Percentiles rank a stretch among this genome's conserved stretches.
phyloP scores from a whole-genome alignment of 2,329 filamentous ascomycete species.

The Aspergillus quadrilineatus region DNA sequence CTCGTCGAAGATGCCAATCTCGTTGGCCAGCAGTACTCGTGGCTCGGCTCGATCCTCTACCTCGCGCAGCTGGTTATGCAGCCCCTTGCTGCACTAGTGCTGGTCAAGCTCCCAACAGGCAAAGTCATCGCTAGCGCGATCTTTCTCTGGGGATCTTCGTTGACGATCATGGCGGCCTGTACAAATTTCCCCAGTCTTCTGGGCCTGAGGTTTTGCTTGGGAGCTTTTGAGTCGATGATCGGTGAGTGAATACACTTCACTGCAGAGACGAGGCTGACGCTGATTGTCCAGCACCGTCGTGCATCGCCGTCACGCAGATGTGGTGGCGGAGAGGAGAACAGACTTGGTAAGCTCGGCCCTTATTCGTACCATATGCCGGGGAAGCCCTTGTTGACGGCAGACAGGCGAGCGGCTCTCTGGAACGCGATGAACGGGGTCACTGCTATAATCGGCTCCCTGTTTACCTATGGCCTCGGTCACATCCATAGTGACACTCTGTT shows the following conservation, averaged over 20 bases:
- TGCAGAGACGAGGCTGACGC: neutral
- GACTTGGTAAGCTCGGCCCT: conserved; percentile 39
- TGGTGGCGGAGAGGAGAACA: conserved; percentile 63
- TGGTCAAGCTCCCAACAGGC: conserved; percentile 46
- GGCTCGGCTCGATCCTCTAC: conserved; percentile 62
- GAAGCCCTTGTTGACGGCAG: neutral
- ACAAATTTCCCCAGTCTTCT: conserved; percentile 50
- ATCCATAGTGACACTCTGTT: conserved; percentile 50
- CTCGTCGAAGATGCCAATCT: conserved; percentile 50
- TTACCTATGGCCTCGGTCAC: conserved; percentile 60
- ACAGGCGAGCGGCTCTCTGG: conserved; percentile 53
- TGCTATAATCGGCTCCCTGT: conserved; percentile 56
- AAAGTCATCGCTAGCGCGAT: conserved; percentile 56
- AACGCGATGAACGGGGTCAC: conserved; percentile 62
- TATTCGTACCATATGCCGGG: too few species aligned
- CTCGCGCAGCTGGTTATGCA: conserved; percentile 61
- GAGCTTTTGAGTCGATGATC: conserved; percentile 36
- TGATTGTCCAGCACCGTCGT: conserved; percentile 44
- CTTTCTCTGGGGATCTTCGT: conserved; percentile 53
- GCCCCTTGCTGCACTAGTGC: conserved; percentile 53
- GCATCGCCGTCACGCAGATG: conserved; percentile 60
- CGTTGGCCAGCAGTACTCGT: conserved; percentile 53
- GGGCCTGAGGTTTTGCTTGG: conserved; percentile 47
- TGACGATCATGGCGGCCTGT: conserved; percentile 53
- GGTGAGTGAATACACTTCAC: conserved; percentile 1